A percentile compares a stretch with the other conserved stretches of the same genome.
These are phyloP conservation scores for Cryptosporidium parvum DNA, from an alignment of 169 alveolate species.

Conservation along the genomic window DNA sequence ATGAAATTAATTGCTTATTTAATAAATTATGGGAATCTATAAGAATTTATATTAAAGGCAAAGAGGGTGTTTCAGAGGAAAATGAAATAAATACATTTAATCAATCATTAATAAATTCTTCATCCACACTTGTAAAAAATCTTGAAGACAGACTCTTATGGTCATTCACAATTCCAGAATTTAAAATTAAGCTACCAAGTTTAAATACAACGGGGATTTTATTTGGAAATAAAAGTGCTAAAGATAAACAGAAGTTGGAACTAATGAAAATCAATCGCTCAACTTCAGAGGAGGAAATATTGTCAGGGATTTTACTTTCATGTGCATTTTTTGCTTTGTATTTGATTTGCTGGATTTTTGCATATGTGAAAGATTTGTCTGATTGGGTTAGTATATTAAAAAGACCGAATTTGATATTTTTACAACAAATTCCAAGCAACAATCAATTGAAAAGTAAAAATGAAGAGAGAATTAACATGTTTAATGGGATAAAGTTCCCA, in stretches of 20 bases:
- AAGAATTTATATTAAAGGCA: slow-evolving; percentile 10
- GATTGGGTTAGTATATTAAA: slow-evolving; percentile 62
- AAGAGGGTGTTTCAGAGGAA: background rate
- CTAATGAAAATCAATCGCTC: slow-evolving; percentile 35
- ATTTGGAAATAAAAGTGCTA: background rate
- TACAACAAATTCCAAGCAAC: slow-evolving; percentile 45
- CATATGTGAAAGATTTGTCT: slow-evolving; percentile 38
- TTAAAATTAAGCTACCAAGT: slow-evolving; percentile 13
- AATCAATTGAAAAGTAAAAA: background rate
- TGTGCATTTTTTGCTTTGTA: slow-evolving; percentile 53
- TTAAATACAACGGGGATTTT: background rate
- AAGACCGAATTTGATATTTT: slow-evolving; percentile 34
- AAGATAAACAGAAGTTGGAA: background rate
- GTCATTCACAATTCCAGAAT: slow-evolving; percentile 26
- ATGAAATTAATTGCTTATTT: slow-evolving; percentile 21
- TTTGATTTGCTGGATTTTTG: slow-evolving; percentile 57
- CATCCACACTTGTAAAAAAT: background rate
- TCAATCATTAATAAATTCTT: background rate
- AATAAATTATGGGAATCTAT: slow-evolving; percentile 42
- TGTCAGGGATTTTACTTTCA: slow-evolving; percentile 44
- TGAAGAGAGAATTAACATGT: slow-evolving; percentile 7
- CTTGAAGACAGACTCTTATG: slow-evolving; percentile 13
- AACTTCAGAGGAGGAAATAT: slow-evolving; percentile 68
- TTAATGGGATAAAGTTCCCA: slow-evolving; percentile 24
- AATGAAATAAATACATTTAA: background rate